Evolutionary conservation across 495 filamentous ascomycete species (phyloP), one percentile per base, ranked within the genome.

Genomic region (Trichoderma orchidacearum): DNA sequence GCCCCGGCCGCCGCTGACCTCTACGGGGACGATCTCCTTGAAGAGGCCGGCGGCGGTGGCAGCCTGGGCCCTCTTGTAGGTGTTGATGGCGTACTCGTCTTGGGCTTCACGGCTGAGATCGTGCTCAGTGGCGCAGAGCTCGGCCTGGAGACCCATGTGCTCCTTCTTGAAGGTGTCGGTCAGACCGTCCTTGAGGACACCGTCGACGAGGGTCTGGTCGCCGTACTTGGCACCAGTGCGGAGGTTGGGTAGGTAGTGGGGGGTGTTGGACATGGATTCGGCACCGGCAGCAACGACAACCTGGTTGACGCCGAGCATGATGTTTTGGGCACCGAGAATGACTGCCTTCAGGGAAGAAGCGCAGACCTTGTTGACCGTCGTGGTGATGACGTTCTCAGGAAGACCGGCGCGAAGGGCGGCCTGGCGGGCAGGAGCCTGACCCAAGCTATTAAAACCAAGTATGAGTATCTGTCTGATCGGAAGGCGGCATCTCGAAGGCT

Each of bases 361-460:
- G 79, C 93, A 98, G 64, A 98, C 93, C 75, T 98, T 98, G 84
- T 97, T 98, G 57, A 98, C 80, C 29, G 90, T 95, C 38, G 94
- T 97, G 74, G 84, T 87, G 64, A 95, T 82, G 53, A 85, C 87
- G 13, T 79, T 76, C 17, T 93, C 75, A 2, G 79, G 69, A 56
- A 98, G 85, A 52, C 93, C 93, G 60, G 90, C 93, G 62, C 80
- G 78, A 64, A 98, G 77, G 56, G 90, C 90, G 68, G 87, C 94
- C 75, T 98, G 93, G 52, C 94, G 85, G 55, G 94, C 90, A 55
- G 93, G 93, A 68, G 94, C 95, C 72, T 98, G 93, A 56, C 93
- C 93, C 64, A 97, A 81, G 72, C 93, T 98, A 64, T 53, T 36
- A 48, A 54, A 28, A 57, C 13, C 12, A 50, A 30, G 15, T 30